Conservation (phyloP, 805 yeast genomes). For the Teunomyces barrocoloradensis region DNA sequence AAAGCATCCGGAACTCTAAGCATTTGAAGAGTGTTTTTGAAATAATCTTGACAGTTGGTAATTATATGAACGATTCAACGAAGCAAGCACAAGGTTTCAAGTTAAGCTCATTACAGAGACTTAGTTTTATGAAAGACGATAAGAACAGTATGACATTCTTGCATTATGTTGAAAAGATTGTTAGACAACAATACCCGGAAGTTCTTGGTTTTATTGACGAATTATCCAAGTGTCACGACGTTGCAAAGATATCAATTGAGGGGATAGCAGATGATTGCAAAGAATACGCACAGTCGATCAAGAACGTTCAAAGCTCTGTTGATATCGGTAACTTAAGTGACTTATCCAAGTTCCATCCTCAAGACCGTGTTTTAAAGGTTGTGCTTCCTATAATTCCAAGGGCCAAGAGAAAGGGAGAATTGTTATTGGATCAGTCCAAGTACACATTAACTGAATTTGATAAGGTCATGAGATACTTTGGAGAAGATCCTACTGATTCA, state of each 20-base stretch:
- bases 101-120: conserved; percentile 63
- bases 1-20: conserved; percentile 48
- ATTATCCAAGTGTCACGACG: conserved; percentile 48
- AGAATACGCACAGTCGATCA: conserved; percentile 51
- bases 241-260: conserved; percentile 62
- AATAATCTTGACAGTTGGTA: conserved; percentile 70
- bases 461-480: conserved; percentile 64
- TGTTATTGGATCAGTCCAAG: conserved; percentile 49
- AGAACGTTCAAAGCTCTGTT: conserved; percentile 51
- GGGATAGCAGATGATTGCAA: conserved; percentile 57
- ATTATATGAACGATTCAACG: conserved; percentile 71
- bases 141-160: conserved; percentile 68
- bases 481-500: conserved; percentile 61
- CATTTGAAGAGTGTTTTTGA: conserved; percentile 58
- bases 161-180: conserved; percentile 69
- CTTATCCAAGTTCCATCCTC: conserved; percentile 59
- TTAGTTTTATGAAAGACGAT: conserved; percentile 69
- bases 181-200: conserved; percentile 66
- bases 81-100: conserved; percentile 71
- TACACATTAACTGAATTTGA: conserved; percentile 53
- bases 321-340: conserved; percentile 67
- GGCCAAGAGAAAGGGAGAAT: conserved; percentile 52
- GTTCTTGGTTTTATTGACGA: conserved; percentile 61
- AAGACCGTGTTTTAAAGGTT: conserved; percentile 56
- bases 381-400: conserved; percentile 52